phyloP scores from a whole-genome alignment of 2,329 filamentous ascomycete species.

The Nannizzia gypsea region DNA sequence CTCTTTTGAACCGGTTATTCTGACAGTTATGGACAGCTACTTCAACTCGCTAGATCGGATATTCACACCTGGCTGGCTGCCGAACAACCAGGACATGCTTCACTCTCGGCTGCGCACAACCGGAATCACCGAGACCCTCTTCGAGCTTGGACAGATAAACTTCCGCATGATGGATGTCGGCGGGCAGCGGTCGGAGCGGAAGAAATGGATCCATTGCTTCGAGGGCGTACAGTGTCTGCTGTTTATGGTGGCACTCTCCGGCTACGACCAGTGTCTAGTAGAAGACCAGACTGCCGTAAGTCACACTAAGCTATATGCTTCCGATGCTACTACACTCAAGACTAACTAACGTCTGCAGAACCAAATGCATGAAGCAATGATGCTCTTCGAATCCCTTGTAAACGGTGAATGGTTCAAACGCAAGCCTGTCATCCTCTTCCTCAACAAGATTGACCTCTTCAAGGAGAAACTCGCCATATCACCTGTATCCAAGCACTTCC shows the following conservation, averaged over 20 bases:
- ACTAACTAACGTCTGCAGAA: conserved; percentile 43
- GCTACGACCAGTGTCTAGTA: conserved; percentile 90
- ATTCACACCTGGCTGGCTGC: conserved; percentile 67
- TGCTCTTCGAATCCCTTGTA: conserved; percentile 76
- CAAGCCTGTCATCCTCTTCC: conserved; percentile 69
- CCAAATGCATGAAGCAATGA: conserved; percentile 82
- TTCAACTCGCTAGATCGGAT: conserved; percentile 66
- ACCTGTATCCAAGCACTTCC: conserved; percentile 63
- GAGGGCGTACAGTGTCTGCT: conserved; percentile 86
- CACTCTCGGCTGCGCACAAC: conserved; percentile 84
- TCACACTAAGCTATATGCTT: conserved; percentile 15
- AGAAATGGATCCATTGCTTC: conserved; percentile 97
- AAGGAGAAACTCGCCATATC: conserved; percentile 60
- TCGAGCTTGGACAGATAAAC: conserved; percentile 80
- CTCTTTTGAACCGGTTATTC: background rate
- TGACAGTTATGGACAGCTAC: conserved; percentile 49
- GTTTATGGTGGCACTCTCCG: conserved; percentile 89
- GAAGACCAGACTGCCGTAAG: conserved; percentile 92
- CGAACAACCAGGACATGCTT: conserved; percentile 87
- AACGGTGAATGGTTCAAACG: conserved; percentile 80
- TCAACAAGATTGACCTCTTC: conserved; percentile 83
- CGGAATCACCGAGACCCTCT: conserved; percentile 89
- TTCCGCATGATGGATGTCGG: conserved; percentile 97
- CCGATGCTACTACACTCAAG: background rate
- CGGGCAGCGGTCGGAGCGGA: conserved; percentile 81